Evolutionary conservation across 176 grass and related monocot species (phyloP).

Genomic region (Triticum monococcum): DNA sequence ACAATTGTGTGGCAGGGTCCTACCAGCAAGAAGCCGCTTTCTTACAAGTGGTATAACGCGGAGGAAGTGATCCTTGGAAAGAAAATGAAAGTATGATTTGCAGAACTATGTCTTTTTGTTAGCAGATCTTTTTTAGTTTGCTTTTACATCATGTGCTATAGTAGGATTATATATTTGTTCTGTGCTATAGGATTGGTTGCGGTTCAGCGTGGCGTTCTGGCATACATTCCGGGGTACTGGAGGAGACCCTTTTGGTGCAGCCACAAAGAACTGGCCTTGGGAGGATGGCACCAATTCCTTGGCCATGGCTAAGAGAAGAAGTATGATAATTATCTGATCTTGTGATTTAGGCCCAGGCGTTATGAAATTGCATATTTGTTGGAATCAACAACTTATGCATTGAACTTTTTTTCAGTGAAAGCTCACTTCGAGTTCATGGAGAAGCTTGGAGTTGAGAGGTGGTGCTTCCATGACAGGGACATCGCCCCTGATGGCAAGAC

Average conservation of each 20-base stretch:
- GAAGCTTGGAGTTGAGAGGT: slow-evolving; percentile 92
- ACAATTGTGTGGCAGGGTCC: slow-evolving; percentile 50
- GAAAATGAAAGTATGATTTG: slow-evolving; percentile 80
- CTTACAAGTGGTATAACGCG: slow-evolving; percentile 91
- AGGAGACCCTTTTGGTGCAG: slow-evolving; percentile 75
- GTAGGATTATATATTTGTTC: neutral
- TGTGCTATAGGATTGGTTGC: slow-evolving; percentile 66
- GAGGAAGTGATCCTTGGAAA: slow-evolving; percentile 94
- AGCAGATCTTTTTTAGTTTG: neutral
- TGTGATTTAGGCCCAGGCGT: neutral
- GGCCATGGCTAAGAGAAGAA: slow-evolving; percentile 93
- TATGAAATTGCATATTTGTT: neutral
- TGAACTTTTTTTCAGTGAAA: slow-evolving; percentile 55
- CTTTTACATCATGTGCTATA: neutral
- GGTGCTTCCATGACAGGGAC: slow-evolving; percentile 98
- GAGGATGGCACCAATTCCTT: slow-evolving; percentile 92
- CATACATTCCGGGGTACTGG: slow-evolving; percentile 84
- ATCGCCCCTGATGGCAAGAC: slow-evolving; percentile 90
- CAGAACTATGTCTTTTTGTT: neutral
- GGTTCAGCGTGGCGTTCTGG: slow-evolving; percentile 92
- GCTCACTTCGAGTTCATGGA: slow-evolving; percentile 97
- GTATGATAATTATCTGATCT: slow-evolving; percentile 36
- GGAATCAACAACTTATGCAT: slow-evolving; percentile 14
- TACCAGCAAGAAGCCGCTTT: slow-evolving; percentile 72
- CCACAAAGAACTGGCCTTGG: slow-evolving; percentile 94